phyloP scores from a whole-genome alignment of 208 protist species.

The Trypanosoma congolense region DNA sequence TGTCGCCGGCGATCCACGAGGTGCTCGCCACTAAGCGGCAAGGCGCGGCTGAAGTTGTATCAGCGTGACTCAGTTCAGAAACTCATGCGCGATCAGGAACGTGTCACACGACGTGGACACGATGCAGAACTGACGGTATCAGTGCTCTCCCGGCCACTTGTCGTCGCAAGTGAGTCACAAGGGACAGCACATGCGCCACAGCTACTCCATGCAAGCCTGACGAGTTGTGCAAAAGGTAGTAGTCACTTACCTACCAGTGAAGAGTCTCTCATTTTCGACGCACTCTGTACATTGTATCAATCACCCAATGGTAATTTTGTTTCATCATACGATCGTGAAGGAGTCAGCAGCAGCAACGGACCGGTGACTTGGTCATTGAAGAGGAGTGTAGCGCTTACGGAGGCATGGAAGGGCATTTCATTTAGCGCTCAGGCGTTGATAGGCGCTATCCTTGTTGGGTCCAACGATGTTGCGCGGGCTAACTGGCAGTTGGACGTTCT shows the following conservation, averaged over 20 bases:
- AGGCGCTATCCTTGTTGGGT: slow-evolving; percentile 27
- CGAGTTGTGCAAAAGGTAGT: not conserved
- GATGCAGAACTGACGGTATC: slow-evolving; percentile 6
- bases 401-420: slow-evolving; percentile 8
- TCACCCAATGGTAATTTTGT: slow-evolving; percentile 32
- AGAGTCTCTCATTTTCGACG: slow-evolving; percentile 46
- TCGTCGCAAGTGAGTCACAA: not conserved
- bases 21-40: slow-evolving; percentile 32
- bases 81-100: not conserved
- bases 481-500: slow-evolving; percentile 22
- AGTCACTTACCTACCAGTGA: not conserved
- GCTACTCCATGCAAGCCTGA: not conserved
- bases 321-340: not conserved
- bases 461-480: slow-evolving; percentile 31
- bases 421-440: slow-evolving; percentile 14
- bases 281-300: slow-evolving; percentile 55
- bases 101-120: not conserved
- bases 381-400: slow-evolving; percentile 14
- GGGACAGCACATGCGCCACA: not conserved
- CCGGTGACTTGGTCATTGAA: slow-evolving; percentile 20
- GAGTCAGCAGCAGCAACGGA: not conserved
- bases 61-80: slow-evolving; percentile 27
- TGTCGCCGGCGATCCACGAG: slow-evolving; percentile 20
- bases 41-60: slow-evolving; percentile 18
- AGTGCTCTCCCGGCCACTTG: slow-evolving; percentile 6